Base-by-base conservation (phyloP, 345 rosid genomes). In the Cardamine occulta region DNA sequence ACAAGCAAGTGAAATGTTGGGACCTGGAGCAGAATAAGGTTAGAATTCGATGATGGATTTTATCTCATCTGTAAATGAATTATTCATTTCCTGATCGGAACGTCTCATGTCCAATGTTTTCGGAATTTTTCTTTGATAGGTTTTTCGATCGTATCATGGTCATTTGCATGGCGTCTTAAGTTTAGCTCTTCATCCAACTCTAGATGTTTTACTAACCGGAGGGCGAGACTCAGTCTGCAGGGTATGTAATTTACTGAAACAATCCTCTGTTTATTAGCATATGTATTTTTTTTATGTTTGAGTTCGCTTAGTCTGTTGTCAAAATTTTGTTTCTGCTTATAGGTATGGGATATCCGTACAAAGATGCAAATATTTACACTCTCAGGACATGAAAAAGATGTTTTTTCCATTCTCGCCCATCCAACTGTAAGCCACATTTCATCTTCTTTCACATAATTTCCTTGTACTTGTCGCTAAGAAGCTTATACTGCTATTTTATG, bases 21-120 rank as follows among this genome's bases (percentile, higher is more conserved):
- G 99, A 95, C 69, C 97, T 95, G 80, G 97, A 95, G 76, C 92
- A 94, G 71, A 95, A 92, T 67, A 95, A 95, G 97, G 98, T 91
- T 34, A 72, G 74, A 55, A 72, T 31, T 54, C 29, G 40, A 57
- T 66, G 66, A 45, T 66, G 32, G 31, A 56, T 32, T 24, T 56
- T 40, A 57, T 35, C 48, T 42, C n/a, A 47, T 56, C 31, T 56
- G 21, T 66, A n/a, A 32, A 49, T 37, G 34, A 29, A 48, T 60
- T 40, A 32, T 2, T 69, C 7, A 47, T 13, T 32, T 63, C 58
- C 24, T 69, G 51, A 44, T 23, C 31, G 24, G 64, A 45, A 64
- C 18, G 70, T 77, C 42, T 63, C 12, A 55, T 54, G 11, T 53
- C 11, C 21, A 23, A 7, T 76, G 10, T 6, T 62, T 19, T 21